phyloP scores from a whole-genome alignment of 495 filamentous ascomycete genomes.

The Penicillium maclennaniae region DNA sequence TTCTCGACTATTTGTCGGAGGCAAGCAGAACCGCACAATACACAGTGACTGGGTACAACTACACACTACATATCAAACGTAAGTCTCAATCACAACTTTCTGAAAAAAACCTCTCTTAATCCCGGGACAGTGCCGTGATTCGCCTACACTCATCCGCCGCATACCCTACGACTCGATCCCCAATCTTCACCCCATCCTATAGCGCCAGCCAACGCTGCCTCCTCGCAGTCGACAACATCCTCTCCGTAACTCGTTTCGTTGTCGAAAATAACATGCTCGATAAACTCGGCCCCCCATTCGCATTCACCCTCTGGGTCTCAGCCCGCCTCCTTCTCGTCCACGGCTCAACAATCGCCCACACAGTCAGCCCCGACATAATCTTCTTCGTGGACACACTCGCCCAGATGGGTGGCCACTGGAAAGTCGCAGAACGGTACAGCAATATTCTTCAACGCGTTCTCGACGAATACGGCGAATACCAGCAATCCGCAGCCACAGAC shows the following conservation, averaged over 20 bases:
- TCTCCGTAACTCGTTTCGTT: slow-evolving; percentile 70
- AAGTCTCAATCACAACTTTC: slow-evolving; percentile 27
- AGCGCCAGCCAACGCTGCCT: slow-evolving; percentile 77
- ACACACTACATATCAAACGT: slow-evolving; percentile 74
- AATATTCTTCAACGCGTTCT: slow-evolving; percentile 76
- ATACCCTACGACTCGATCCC: slow-evolving; percentile 80
- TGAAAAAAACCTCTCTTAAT: slow-evolving; percentile 13
- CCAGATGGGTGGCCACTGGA: slow-evolving; percentile 78
- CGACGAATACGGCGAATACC: slow-evolving; percentile 76
- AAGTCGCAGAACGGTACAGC: slow-evolving; percentile 77
- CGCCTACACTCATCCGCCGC: slow-evolving; percentile 88
- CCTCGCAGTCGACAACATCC: slow-evolving; percentile 77
- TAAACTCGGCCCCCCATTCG: slow-evolving; percentile 82
- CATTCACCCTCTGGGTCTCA: slow-evolving; percentile 90
- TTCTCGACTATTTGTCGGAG: slow-evolving; percentile 62
- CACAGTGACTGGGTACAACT: slow-evolving; percentile 87
- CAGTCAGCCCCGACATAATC: slow-evolving; percentile 69
- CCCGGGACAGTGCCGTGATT: slow-evolving; percentile 64
- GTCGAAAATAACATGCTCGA: slow-evolving; percentile 66
- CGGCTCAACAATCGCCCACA: slow-evolving; percentile 79
- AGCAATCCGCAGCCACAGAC: slow-evolving; percentile 50
- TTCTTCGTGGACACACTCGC: slow-evolving; percentile 76
- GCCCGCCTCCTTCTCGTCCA: slow-evolving; percentile 81
- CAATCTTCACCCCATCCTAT: slow-evolving; percentile 82
- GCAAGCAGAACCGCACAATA: slow-evolving; percentile 57